Evolutionary conservation across 202 grass and related monocot genomes (phyloP), one percentile per base, ranked within the genome.

Genomic region (Saccharum hybrid): DNA sequence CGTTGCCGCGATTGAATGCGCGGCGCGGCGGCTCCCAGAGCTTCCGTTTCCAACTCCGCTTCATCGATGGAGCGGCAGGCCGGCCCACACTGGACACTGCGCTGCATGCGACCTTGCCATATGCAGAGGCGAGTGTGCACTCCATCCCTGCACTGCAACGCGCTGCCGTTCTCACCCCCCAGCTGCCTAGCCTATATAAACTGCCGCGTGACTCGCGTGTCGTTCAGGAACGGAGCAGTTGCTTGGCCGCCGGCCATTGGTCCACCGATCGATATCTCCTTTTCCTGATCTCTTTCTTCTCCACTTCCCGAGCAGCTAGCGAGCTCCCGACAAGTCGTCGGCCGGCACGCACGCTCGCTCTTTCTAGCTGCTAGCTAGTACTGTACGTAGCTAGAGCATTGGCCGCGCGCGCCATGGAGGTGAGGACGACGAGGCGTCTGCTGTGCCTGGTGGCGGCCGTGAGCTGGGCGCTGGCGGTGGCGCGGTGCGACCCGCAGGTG

Each of bases 401-500:
- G 46, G 2, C 19, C 52, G 54, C 16, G 54, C 7, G 18, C 57
- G n/a, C 72, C 38, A 86, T 86, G 88, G 88, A 71, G 79, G 16
- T 49, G 63, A 8, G 34, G 34, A 3, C 34, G 34, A 36, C 34
- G 34, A 36, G 63, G 63, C 13, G 68, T 75, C 51, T 76, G 67
- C 51, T 64, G 80, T 15, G 57, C 41, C 10, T 63, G 63, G 14
- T 84, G 61, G 49, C 52, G 37, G 84, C 52, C 46, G 79, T 65
- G 52, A 57, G 70, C 63, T 52, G 13, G 69, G 26, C 66, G 39
- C 59, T 86, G 90, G 63, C 59, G 67, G 51, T 42, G 80, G 91
- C 75, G 66, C n/a, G 70, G 65, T 41, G 85, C 38, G 92, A 93
- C n/a, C 96, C 96, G 2, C 89, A 93, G 81, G 96, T 93, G 65